Base-by-base conservation (phyloP, 2,329 filamentous ascomycete species). In the Chrysoporthe puriensis region DNA sequence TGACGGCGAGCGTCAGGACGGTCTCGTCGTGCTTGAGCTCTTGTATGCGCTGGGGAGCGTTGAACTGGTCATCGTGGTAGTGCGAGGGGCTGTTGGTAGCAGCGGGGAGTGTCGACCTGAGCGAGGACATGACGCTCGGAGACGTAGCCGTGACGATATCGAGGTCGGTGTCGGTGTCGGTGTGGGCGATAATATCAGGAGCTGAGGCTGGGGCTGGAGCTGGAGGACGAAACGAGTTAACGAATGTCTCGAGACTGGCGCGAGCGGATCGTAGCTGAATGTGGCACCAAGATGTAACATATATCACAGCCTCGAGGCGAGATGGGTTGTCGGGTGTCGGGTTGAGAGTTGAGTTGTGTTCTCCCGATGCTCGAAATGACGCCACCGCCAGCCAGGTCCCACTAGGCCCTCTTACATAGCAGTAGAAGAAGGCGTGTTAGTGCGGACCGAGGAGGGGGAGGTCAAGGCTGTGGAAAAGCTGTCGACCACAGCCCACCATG, bases 1-100 rank as follows among this genome's bases (percentile, higher is more conserved):
- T 94, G 34, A 97, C 88, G 4, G 90, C 92, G 66, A 99, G 86
- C 9, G 93, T 89, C 62, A 99, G 88, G 60, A 96, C 91, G 2
- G 91, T 93, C 77, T 89, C 92, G 74, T 89, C 86, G 76, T 95
- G 91, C 75, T 89, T 86, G 70, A 96, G 86, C 72, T 89, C 89
- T 77, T 96, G 93, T 67, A 90, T 82, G 58, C 93, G 85, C 65
- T 88, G 85, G n/a, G 92, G 92, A 6, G 76, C 40, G 48, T 65
- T 66, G 66, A 66, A 68, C 11, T 62, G 44, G 9, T 68, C 68
- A 21, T 64, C 26, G n/a, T 43, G 52, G 36, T 59, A 54, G 6
- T 64, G 59, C 43, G 62, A 65, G 50, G 64, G 48, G 68, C 68
- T 62, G 56, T 48, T 59, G 26, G 42, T 61, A 16, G 21, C 42